Evolutionary conservation across 1,139 yeast genomes (phyloP).

Genomic region (Meyerozyma sp.): DNA sequence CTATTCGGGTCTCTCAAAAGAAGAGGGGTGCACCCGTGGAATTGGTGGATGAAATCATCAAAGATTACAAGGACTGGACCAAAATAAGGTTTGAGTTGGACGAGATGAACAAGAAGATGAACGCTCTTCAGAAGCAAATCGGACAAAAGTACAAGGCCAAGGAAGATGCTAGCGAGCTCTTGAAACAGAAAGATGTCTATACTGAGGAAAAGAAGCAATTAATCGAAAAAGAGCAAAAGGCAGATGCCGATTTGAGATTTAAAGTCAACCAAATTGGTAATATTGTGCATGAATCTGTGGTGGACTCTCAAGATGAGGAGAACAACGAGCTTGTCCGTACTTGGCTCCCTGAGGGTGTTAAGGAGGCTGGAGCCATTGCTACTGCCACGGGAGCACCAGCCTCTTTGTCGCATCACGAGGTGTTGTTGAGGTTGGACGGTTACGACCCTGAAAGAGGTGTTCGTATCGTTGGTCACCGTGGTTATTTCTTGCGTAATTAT

Average conservation of each 20-base stretch:
- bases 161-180: slow-evolving; percentile 84
- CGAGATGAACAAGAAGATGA: slow-evolving; percentile 79
- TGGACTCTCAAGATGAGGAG: slow-evolving; percentile 81
- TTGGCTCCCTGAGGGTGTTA: slow-evolving; percentile 71
- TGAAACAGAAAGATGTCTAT: slow-evolving; percentile 73
- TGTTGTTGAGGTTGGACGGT: slow-evolving; percentile 89
- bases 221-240: slow-evolving; percentile 65
- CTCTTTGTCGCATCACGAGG: slow-evolving; percentile 88
- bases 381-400: slow-evolving; percentile 75
- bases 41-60: slow-evolving; percentile 89
- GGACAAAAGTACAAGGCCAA: slow-evolving; percentile 90
- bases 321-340: slow-evolving; percentile 82
- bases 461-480: slow-evolving; percentile 97
- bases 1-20: slow-evolving; percentile 79
- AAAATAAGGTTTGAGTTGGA: slow-evolving; percentile 88
- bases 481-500: slow-evolving; percentile 88
- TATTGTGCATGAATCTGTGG: slow-evolving; percentile 88
- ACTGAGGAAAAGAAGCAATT: slow-evolving; percentile 65
- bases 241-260: slow-evolving; percentile 65
- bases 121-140: slow-evolving; percentile 86
- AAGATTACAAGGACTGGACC: slow-evolving; percentile 89
- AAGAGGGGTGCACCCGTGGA: slow-evolving; percentile 96
- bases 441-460: slow-evolving; percentile 99
- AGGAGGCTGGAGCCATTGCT: slow-evolving; percentile 56
- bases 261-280: slow-evolving; percentile 92